These are phyloP conservation scores for Neurospora terricola DNA, from an alignment of 495 filamentous ascomycete genomes.

Conservation along the genomic window DNA sequence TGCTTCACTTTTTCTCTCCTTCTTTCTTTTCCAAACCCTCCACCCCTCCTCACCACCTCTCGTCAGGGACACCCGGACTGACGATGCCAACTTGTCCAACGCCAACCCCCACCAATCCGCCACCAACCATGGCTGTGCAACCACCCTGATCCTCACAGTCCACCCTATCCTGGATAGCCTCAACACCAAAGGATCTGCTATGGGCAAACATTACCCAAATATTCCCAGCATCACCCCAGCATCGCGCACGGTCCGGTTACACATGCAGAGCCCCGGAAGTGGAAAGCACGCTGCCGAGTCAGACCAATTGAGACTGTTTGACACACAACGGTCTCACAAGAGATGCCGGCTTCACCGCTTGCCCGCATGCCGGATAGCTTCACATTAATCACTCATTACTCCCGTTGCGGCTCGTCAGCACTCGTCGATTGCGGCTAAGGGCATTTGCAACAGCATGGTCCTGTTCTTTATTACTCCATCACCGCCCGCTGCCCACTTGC, in stretches of 20 bases:
- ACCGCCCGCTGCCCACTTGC: neutral
- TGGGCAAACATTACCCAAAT: neutral
- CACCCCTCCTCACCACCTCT: neutral
- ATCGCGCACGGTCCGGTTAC: neutral
- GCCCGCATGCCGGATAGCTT: neutral
- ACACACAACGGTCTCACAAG: neutral
- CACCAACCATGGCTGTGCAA: neutral
- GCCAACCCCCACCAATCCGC: neutral
- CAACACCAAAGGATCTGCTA: neutral
- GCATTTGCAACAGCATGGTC: neutral
- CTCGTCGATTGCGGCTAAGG: neutral
- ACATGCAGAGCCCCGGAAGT: neutral
- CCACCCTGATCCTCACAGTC: neutral
- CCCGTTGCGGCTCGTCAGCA: neutral
- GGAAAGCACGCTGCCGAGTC: neutral
- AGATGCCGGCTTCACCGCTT: neutral
- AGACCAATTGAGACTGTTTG: neutral
- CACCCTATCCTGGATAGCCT: neutral
- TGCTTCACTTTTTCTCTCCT: neutral
- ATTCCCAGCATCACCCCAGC: neutral
- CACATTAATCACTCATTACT: neutral
- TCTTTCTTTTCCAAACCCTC: neutral
- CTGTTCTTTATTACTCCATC: neutral
- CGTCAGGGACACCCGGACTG: neutral
- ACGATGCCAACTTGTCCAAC: neutral